Conservation (phyloP, 352 stramenopile species). For the Blastocystis sp. region DNA sequence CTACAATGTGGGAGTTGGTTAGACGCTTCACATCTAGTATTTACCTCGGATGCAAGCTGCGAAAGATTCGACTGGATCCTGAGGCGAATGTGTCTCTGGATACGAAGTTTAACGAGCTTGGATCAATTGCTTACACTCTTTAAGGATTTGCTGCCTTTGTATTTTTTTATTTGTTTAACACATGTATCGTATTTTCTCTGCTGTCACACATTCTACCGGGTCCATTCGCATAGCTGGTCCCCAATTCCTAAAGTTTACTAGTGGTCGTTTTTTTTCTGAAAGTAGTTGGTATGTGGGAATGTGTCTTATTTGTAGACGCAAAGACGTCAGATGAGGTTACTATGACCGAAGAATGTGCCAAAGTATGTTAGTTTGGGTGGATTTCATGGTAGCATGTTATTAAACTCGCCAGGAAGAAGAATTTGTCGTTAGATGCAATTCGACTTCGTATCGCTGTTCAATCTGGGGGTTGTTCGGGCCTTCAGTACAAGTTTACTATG, state of each 20-base stretch:
- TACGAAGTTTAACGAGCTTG: constrained; percentile 48
- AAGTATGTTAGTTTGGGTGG: neutral
- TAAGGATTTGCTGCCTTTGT: constrained; percentile 46
- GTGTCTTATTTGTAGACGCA: neutral
- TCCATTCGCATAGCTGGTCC: neutral
- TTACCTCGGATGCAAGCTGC: constrained; percentile 29
- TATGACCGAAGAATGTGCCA: constrained; percentile 42
- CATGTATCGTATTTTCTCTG: constrained; percentile 26
- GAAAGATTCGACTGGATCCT: constrained; percentile 46
- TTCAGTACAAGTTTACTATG: constrained; percentile 60
- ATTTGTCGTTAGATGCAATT: neutral
- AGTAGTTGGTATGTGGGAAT: neutral
- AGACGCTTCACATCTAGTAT: neutral
- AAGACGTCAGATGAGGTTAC: neutral
- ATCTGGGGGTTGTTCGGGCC: constrained; percentile 48
- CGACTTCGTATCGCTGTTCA: constrained; percentile 18
- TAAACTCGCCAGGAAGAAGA: constrained; percentile 34
- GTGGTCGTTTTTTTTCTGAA: neutral
- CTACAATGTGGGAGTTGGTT: neutral
- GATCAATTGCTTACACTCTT: constrained; percentile 46
- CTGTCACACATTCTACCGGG: neutral
- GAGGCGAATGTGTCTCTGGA: constrained; percentile 43
- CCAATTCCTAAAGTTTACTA: neutral
- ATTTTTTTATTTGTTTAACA: neutral
- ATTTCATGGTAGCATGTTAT: constrained; percentile 13